Evolutionary conservation across 306 rosid genomes (phyloP).

Genomic region (Acacia confusa): DNA sequence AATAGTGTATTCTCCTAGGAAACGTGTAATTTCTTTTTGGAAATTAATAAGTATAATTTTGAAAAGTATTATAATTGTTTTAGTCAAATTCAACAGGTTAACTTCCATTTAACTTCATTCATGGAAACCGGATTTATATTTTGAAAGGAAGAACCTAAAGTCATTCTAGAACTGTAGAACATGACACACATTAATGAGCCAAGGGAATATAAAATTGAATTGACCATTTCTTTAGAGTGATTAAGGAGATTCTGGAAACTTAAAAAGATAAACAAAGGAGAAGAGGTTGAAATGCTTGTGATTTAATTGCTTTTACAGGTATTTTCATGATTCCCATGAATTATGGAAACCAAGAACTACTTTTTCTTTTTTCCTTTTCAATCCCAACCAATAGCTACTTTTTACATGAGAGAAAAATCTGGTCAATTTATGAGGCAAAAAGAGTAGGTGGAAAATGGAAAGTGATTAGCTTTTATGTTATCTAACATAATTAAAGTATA

Average conservation of each 20-base stretch:
- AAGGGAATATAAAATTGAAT: not conserved
- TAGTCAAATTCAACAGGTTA: too few species aligned
- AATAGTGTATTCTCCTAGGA: too few species aligned
- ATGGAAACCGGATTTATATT: too few species aligned
- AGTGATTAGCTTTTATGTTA: not conserved
- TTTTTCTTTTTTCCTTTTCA: too few species aligned
- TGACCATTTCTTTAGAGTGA: not conserved
- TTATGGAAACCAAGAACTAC: not conserved
- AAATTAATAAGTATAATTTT: too few species aligned
- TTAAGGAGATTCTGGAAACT: not conserved
- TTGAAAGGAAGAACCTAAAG: not conserved
- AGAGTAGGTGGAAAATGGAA: not conserved
- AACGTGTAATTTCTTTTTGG: too few species aligned
- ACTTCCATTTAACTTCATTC: too few species aligned
- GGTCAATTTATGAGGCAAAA: not conserved
- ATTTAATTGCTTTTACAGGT: constrained; percentile 18
- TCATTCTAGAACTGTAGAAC: not conserved
- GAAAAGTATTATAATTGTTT: too few species aligned
- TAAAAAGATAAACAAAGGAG: not conserved
- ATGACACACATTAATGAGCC: not conserved
- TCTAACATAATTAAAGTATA: too few species aligned
- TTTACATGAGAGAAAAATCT: not conserved
- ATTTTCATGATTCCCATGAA: constrained; percentile 12
- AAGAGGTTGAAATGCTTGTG: constrained; percentile 18
- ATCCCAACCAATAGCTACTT: not conserved